Conservation (phyloP, 164 flowering plant genomes). For the Tinospora cordifolia region DNA sequence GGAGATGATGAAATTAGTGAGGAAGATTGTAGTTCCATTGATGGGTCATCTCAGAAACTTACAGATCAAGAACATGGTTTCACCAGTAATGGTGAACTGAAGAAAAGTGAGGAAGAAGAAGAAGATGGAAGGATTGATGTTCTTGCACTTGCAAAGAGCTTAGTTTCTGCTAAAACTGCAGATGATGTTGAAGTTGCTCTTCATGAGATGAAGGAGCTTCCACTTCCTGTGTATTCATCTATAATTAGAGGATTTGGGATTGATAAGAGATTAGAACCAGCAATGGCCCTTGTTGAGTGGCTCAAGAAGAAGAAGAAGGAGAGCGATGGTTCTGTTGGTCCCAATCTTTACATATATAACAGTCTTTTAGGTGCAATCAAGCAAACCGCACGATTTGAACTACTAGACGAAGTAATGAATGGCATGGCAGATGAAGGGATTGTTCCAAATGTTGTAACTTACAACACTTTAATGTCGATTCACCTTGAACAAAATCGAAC, state of each 20-base stretch:
- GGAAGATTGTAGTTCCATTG: conserved; percentile 19
- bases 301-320: conserved; percentile 56
- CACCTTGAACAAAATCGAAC: conserved; percentile 50
- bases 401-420: conserved; percentile 42
- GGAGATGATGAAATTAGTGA: conserved; percentile 20
- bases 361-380: conserved; percentile 79
- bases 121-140: conserved; percentile 49
- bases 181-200: conserved; percentile 79
- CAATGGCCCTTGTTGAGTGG: conserved; percentile 74
- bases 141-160: conserved; percentile 47
- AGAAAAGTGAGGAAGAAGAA: conserved; percentile 11
- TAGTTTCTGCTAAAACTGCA: conserved; percentile 44
- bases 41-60: conserved; percentile 17
- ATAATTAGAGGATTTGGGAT: conserved; percentile 68
- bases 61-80: too few relatives aligned
- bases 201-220: conserved; percentile 48
- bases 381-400: conserved; percentile 35
- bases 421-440: conserved; percentile 63
- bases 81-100: conserved; percentile 12
- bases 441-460: conserved; percentile 64
- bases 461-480: conserved; percentile 70
- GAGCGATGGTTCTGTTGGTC: conserved; percentile 30
- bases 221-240: conserved; percentile 63
- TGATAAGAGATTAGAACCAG: conserved; percentile 50
- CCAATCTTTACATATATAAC: conserved; percentile 71